phyloP scores from a whole-genome alignment of 1,284 basidiomycete species.

The Mycosarcoma mackinlayi region DNA sequence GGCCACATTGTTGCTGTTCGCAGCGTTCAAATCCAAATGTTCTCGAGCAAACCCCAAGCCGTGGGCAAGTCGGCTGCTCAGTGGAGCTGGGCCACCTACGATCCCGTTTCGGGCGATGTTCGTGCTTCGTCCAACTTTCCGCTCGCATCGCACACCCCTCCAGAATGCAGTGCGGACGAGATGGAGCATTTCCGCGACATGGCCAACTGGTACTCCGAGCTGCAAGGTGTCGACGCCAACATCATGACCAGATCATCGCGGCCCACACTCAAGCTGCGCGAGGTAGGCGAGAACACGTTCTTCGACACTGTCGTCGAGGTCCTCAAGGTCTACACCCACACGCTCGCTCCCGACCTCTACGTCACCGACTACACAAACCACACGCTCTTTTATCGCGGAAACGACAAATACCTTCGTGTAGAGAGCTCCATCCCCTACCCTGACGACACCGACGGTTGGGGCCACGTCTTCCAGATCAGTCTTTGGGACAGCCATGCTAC shows the following conservation, averaged over 20 bases:
- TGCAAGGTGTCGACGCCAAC: conserved; percentile 37
- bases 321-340: conserved; percentile 51
- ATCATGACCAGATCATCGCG: conserved; percentile 21
- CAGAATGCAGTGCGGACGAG: conserved; percentile 43
- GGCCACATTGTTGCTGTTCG: conserved; percentile 46
- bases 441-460: conserved; percentile 43
- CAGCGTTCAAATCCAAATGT: conserved; percentile 42
- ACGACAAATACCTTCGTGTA: conserved; percentile 45
- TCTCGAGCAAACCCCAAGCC: conserved; percentile 37
- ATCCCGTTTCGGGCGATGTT: conserved; percentile 39
- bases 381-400: conserved; percentile 44
- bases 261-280: conserved; percentile 33
- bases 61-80: conserved; percentile 34
- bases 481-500: conserved; percentile 56
- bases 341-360: conserved; percentile 54
- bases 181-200: conserved; percentile 45
- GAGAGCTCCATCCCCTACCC: conserved; percentile 32
- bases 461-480: conserved; percentile 56
- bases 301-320: conserved; percentile 59
- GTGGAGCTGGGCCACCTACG: conserved; percentile 45
- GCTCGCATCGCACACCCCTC: conserved; percentile 25
- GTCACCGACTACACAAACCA: conserved; percentile 62
- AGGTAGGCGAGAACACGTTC: conserved; percentile 44
- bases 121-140: conserved; percentile 37
- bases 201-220: conserved; percentile 39